These are phyloP conservation scores for Medicago lupulina DNA, from an alignment of 306 rosid genomes.

Conservation along the genomic window DNA sequence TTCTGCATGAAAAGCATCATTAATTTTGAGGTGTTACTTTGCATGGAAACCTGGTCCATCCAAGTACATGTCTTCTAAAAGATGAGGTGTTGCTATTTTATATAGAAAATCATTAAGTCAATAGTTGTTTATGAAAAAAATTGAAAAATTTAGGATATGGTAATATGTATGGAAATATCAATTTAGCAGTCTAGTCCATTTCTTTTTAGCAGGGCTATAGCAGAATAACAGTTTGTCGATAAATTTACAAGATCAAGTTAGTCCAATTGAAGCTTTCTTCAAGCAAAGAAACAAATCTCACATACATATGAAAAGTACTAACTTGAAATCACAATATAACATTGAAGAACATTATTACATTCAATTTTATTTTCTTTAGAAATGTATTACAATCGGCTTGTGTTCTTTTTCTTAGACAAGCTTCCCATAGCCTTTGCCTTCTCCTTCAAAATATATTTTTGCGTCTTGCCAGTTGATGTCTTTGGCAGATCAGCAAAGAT, in stretches of 20 bases:
- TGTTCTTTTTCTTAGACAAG: slow-evolving; percentile 51
- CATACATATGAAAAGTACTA: not conserved
- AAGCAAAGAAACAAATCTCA: not conserved
- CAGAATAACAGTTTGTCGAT: not conserved
- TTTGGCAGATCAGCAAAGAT: slow-evolving; percentile 77
- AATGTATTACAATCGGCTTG: slow-evolving; percentile 56
- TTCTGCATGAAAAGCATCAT: too few relatives aligned
- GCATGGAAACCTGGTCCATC: too few relatives aligned
- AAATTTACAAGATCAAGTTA: not conserved
- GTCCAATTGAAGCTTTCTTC: not conserved
- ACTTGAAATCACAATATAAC: slow-evolving; percentile 6
- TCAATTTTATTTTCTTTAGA: not conserved
- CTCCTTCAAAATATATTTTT: slow-evolving; percentile 66
- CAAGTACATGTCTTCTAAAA: not conserved
- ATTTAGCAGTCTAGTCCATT: too few relatives aligned
- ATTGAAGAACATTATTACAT: not conserved
- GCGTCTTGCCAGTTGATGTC: slow-evolving; percentile 89
- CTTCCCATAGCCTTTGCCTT: slow-evolving; percentile 83
- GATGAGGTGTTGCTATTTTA: not conserved
- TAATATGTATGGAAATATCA: not conserved
- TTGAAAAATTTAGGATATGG: not conserved
- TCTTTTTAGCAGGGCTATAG: not conserved
- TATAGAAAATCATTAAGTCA: too few relatives aligned
- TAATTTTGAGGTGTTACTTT: too few relatives aligned
- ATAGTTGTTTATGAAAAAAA: not conserved